Evolutionary conservation across 768 basidiomycete genomes (phyloP), one percentile per base, ranked within the genome.

Genomic region (Stropharia rugosoannulata): DNA sequence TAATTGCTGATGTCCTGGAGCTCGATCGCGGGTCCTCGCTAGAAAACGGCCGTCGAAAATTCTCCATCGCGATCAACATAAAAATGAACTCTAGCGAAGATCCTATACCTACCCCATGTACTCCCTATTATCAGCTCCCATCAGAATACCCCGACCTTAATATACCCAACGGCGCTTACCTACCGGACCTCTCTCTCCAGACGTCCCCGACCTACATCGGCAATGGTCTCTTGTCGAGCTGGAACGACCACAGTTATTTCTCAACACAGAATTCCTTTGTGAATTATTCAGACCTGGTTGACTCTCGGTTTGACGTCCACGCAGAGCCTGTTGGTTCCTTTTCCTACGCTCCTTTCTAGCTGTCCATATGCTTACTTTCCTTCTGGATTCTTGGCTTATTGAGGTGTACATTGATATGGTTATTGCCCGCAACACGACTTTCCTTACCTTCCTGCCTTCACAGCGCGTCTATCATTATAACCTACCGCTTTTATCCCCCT

Each of bases 261-360:
- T 39, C 32, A 10, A 36, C 45, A 8, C 22, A 38, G 15, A 48
- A 35, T 4, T 47, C 46, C 16, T 52, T 43, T 16, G 51, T 19
- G 5, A 29, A 52, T 7, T 52, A 52, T 22, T 29, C 51, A 0
- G 51, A 52, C 10, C n/a, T 49, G 39, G 38, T 18, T 16, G 54
- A 55, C 39, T 12, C 54, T 8, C 54, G 45, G 25, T 55, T 41
- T 27, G 45, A 47, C 11, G 16, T 46, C 13, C n/a, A 25, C 27
- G 13, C 18, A 22, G 45, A 55, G 29, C 39, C 90, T 87, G 13
- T 76, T 94, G 40, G 44, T 8, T 18, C 50, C 15, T 32, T 16
- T 25, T 44, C 36, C 29, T 52, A 44, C 37, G 19, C 42, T 36
- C 16, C 51, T 16, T 52, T 44, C 29, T 52, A 37, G 29, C 40